These are phyloP conservation scores for Phaffia rhodozyma DNA, from an alignment of 1,284 basidiomycete species.

Conservation along the genomic window DNA sequence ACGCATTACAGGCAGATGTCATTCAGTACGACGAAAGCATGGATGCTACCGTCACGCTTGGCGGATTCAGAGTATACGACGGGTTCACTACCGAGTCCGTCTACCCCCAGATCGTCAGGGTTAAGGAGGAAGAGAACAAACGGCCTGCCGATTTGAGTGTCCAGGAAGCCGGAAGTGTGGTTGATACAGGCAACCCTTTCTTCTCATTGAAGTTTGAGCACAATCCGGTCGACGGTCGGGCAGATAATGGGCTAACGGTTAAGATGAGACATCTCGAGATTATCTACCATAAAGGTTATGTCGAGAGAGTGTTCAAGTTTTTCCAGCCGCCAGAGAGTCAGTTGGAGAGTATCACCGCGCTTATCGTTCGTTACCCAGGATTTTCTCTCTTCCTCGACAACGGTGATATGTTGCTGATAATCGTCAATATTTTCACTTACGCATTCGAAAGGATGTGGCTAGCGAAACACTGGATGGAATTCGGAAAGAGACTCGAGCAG, in stretches of 20 bases:
- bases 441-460: slow-evolving; percentile 59
- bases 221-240: slow-evolving; percentile 83
- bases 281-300: slow-evolving; percentile 88
- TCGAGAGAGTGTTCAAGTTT: slow-evolving; percentile 85
- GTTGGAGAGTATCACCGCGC: slow-evolving; percentile 33
- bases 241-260: slow-evolving; percentile 81
- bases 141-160: slow-evolving; percentile 19
- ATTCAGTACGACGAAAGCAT: slow-evolving; percentile 78
- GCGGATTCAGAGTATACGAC: slow-evolving; percentile 82
- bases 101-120: slow-evolving; percentile 86
- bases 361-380: slow-evolving; percentile 25
- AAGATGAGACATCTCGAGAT: slow-evolving; percentile 96
- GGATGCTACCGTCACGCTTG: slow-evolving; percentile 70
- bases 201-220: slow-evolving; percentile 87
- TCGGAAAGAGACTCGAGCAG: slow-evolving; percentile 87
- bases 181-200: slow-evolving; percentile 52
- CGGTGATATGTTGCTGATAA: background rate
- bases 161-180: slow-evolving; percentile 25
- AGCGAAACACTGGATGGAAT: slow-evolving; percentile 90
- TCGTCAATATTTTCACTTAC: background rate
- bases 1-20: slow-evolving; percentile 73
- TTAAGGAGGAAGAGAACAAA: slow-evolving; percentile 46
- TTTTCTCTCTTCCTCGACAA: background rate
- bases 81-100: slow-evolving; percentile 71
- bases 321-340: slow-evolving; percentile 69